phyloP scores from a whole-genome alignment of 2,329 filamentous ascomycete species.

The Trichoderma koningii region DNA sequence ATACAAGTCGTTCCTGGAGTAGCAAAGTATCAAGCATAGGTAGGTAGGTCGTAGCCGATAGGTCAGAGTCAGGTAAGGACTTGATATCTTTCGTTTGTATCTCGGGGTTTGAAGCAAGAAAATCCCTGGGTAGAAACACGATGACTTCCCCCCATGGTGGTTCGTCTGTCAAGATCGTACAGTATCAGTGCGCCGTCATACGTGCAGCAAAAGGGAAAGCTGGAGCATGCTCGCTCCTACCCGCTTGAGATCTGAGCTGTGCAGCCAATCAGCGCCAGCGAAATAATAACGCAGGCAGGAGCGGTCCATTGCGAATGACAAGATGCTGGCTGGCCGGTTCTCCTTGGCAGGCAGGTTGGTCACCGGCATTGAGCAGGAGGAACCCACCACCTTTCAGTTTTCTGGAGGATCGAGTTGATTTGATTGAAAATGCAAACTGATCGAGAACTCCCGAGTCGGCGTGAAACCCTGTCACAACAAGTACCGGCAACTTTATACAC shows the following conservation, averaged over 20 bases:
- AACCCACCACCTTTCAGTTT: neutral
- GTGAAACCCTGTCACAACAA: too few species aligned
- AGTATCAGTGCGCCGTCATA: neutral
- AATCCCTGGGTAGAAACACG: too few species aligned
- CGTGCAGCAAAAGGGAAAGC: neutral
- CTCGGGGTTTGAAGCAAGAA: too few species aligned
- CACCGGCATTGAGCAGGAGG: neutral
- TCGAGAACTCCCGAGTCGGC: too few species aligned
- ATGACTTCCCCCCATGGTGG: too few species aligned
- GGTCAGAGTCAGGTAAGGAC: too few species aligned
- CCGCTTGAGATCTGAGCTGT: neutral
- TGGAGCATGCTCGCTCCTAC: slow-evolving; percentile 1
- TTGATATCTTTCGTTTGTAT: too few species aligned
- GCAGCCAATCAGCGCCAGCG: slow-evolving; percentile 15
- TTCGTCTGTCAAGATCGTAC: neutral
- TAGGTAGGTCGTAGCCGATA: too few species aligned
- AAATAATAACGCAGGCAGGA: slow-evolving; percentile 24
- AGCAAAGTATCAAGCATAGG: too few species aligned
- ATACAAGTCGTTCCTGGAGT: too few species aligned
- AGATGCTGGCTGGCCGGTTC: neutral
- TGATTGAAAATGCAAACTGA: too few species aligned
- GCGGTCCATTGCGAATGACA: slow-evolving; percentile 5
- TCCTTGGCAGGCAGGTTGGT: neutral
- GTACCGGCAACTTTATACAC: too few species aligned
- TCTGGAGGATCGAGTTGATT: neutral